These are phyloP conservation scores for Capronia coronata DNA, from an alignment of 2,329 filamentous ascomycete genomes.

Conservation along the genomic window DNA sequence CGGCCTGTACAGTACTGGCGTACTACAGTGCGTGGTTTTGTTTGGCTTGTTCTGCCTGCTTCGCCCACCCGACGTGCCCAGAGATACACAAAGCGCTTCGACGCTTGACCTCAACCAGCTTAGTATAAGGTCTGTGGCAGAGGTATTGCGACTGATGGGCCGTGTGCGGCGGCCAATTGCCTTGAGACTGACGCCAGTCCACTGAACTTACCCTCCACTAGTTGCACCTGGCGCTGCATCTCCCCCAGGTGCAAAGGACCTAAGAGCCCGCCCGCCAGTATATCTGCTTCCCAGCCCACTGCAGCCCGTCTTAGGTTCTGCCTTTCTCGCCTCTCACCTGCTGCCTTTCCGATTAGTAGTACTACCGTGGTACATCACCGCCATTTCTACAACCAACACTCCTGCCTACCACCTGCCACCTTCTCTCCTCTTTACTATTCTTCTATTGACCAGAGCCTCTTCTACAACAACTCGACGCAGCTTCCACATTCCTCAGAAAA, in stretches of 20 bases:
- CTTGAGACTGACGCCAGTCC: neutral
- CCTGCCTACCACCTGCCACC: too few relatives aligned
- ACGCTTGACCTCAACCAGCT: neutral
- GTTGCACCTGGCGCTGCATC: neutral
- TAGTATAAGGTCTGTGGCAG: neutral
- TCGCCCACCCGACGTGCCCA: neutral
- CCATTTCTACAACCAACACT: neutral
- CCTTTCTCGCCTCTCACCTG: neutral
- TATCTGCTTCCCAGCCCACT: neutral
- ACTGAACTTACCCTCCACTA: neutral
- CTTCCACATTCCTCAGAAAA: neutral
- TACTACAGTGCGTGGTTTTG: neutral
- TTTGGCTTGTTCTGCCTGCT: neutral
- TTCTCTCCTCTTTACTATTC: conserved; percentile 1
- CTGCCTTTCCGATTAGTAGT: neutral
- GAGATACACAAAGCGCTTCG: neutral
- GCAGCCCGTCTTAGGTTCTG: neutral
- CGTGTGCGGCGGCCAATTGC: neutral
- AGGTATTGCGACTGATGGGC: neutral
- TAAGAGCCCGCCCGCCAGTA: neutral
- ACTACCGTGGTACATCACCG: neutral
- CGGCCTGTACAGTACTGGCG: too few relatives aligned
- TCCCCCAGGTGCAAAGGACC: neutral
- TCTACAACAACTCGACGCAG: neutral
- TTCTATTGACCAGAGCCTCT: neutral